phyloP scores from a whole-genome alignment of 129 eudicot genomes.

The Artemisia tridentata region DNA sequence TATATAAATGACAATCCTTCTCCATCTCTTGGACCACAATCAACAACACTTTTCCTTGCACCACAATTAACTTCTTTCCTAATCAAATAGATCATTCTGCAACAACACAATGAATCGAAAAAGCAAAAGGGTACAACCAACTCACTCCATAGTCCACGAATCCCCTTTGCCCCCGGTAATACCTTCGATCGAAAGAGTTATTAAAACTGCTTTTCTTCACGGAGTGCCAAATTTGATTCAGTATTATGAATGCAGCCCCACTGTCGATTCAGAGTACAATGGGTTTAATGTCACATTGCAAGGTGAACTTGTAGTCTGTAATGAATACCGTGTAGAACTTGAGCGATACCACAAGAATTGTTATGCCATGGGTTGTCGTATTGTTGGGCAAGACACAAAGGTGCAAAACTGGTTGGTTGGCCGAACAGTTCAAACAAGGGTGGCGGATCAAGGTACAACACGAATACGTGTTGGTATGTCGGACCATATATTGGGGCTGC shows the following conservation, averaged over 20 bases:
- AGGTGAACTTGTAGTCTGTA: not conserved
- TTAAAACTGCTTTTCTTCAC: not conserved
- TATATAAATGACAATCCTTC: no score
- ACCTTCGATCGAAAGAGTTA: not conserved
- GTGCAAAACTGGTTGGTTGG: not conserved
- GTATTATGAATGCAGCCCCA: not conserved
- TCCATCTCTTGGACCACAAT: no score
- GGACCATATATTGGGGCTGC: not conserved
- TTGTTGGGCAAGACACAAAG: not conserved
- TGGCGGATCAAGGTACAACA: conserved; percentile 2
- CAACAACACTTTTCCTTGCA: no score
- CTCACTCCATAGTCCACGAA: not conserved
- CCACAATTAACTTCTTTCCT: no score
- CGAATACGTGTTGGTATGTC: not conserved
- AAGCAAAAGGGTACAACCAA: no score
- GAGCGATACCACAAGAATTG: not conserved
- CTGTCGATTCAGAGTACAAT: not conserved
- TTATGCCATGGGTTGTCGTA: not conserved
- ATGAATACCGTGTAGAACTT: not conserved
- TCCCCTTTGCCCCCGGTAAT: not conserved
- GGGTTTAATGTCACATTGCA: not conserved
- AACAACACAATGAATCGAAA: no score
- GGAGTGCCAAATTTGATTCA: not conserved
- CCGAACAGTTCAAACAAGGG: not conserved
- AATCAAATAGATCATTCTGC: no score